These are phyloP conservation scores for Aspergillus aculeatus DNA, from an alignment of 2,329 filamentous ascomycete species.

Conservation along the genomic window DNA sequence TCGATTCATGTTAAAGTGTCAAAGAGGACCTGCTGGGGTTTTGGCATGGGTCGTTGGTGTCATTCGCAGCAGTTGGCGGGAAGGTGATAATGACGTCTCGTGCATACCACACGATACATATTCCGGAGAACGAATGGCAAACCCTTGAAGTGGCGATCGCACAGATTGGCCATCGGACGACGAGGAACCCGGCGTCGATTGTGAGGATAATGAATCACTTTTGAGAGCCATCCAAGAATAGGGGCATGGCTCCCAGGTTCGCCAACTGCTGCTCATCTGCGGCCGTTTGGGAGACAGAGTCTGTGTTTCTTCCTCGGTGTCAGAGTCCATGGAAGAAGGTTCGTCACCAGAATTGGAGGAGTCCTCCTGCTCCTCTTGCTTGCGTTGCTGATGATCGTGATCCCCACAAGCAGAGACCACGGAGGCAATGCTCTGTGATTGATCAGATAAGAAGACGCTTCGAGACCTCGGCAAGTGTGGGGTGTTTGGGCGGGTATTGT, in stretches of 20 bases:
- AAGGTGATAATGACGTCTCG: conserved; percentile 13
- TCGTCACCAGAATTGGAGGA: conserved; percentile 3
- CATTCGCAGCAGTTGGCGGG: conserved; percentile 17
- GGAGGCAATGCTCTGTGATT: conserved; percentile 12
- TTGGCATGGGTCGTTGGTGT: conserved; percentile 14
- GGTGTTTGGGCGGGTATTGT: conserved; percentile 9
- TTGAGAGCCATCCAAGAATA: conserved; percentile 2
- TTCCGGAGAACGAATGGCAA: neutral
- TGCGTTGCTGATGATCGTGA: neutral
- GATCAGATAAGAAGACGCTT: conserved; percentile 20
- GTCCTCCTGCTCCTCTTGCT: neutral
- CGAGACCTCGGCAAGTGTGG: conserved; percentile 19
- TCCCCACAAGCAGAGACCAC: neutral
- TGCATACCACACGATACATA: conserved; percentile 4
- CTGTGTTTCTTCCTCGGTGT: conserved; percentile 12
- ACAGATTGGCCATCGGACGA: conserved; percentile 3
- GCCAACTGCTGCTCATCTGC: neutral
- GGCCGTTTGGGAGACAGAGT: conserved; percentile 5
- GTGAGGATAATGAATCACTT: conserved; percentile 2
- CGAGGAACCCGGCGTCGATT: neutral
- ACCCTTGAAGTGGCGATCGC: conserved; percentile 2
- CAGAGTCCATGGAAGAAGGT: conserved; percentile 5
- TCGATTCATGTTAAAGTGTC: neutral
- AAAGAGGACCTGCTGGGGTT: neutral
- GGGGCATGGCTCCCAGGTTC: conserved; percentile 10